Evolutionary conservation across 495 filamentous ascomycete species (phyloP).

Genomic region (Diplogelasinospora grovesii): DNA sequence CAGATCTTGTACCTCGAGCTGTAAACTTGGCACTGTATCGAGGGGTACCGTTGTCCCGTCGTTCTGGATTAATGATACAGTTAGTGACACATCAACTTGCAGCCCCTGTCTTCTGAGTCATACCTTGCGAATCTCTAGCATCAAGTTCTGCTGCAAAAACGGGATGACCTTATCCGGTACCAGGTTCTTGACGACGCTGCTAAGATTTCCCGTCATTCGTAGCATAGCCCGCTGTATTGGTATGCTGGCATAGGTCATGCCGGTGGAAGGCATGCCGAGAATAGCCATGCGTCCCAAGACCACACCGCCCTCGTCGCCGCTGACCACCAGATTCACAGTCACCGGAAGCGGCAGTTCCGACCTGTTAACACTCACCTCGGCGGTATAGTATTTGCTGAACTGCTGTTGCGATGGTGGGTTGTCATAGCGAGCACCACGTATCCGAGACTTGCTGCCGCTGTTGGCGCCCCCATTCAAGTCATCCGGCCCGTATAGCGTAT

Average conservation of each 20-base stretch:
- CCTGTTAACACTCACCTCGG: slow-evolving; percentile 25
- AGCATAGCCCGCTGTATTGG: slow-evolving; percentile 9
- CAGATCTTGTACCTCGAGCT: slow-evolving; percentile 15
- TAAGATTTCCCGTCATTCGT: not conserved
- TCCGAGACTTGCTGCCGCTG: not conserved
- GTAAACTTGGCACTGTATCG: slow-evolving; percentile 12
- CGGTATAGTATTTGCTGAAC: slow-evolving; percentile 23
- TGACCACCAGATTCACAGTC: slow-evolving; percentile 24
- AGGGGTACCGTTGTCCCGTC: slow-evolving; percentile 9
- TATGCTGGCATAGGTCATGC: slow-evolving; percentile 9
- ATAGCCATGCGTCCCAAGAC: slow-evolving; percentile 16
- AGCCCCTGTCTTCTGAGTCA: not conserved
- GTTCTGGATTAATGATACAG: slow-evolving; percentile 4
- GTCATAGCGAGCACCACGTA: not conserved
- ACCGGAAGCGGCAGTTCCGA: slow-evolving; percentile 25
- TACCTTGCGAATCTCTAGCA: slow-evolving; percentile 14
- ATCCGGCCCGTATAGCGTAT: slow-evolving; percentile 28
- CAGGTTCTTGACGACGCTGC: slow-evolving; percentile 7
- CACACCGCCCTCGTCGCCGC: too few species aligned
- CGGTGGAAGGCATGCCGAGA: slow-evolving; percentile 14
- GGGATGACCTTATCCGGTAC: slow-evolving; percentile 2
- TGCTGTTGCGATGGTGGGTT: not conserved
- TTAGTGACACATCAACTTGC: not conserved
- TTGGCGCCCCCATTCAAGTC: not conserved
- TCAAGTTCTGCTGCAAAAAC: slow-evolving; percentile 15